Evolutionary conservation across 371 early-diverging fungal genomes (phyloP), one percentile per base, ranked within the genome.

Genomic region (Actinomucor elegans): DNA sequence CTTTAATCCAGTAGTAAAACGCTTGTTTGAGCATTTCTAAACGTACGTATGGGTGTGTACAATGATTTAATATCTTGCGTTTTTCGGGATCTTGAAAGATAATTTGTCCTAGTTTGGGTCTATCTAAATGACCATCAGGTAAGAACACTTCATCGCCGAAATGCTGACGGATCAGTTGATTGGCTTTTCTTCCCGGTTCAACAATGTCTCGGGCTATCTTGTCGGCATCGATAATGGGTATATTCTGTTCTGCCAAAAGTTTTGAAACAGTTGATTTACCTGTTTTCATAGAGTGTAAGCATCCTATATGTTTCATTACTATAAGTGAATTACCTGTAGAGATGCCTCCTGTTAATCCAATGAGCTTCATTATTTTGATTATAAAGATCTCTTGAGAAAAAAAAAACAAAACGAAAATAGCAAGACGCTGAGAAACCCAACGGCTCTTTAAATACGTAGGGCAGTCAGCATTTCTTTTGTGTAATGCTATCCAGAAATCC

Each of bases 181-280:
- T 89, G 18, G 89, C 88, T 4, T 81, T 75, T 43, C 77, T 78
- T 10, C 92, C 90, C 0, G 93, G 94, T 38, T 81, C 80, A 29
- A 97, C 90, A 4, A 96, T 83, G n/a, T 94, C 67, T 11, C 92
- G 83, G 6, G 98, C 96, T 49, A 97, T 85, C 35, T 80, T 67
- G 71, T 97, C 98, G 4, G 94, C 93, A 66, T 98, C 98, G 21
- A 98, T 85, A 44, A 98, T 74, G n/a, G 94, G 89, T 15, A 91
- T 69, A 27, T 72, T 63, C 5, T 81, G 67, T 24, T 63, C 63
- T 20, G 58, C 54, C 32, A 94, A 69, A 29, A 80, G 67, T 15
- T 66, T 59, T 31, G 91, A 89, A 15, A 93, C 93, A 2, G 94
- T 94, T 32, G 92, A 91, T 67, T 96, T 91, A 48, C 86, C 85